Base-by-base conservation (phyloP, 23 red algal genomes). In the Chondrus crispus region DNA sequence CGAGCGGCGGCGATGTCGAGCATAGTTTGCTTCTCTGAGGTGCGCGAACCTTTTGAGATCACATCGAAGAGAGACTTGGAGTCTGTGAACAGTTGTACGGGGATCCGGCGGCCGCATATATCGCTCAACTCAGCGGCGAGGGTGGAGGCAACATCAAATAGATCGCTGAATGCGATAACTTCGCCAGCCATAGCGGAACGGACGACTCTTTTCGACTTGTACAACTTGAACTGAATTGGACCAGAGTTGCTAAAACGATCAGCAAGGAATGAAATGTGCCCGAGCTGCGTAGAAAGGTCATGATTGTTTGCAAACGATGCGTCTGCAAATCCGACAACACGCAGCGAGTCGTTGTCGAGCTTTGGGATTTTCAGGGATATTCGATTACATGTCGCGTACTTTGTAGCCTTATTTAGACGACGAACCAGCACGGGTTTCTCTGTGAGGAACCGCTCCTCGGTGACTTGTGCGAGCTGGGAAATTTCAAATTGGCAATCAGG, bases 181-280 rank as follows among this genome's bases (percentile, higher is more conserved):
- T 47, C 19, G 19, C 32, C 74, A 51, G 74, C 45, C 45, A 80
- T 46, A 13, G 45, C 74, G 11, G 45, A 80, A 18, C 74, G 19
- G 10, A 49, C 33, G 33, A 52, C 74, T 80, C 74, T 12, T 47
- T 33, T 19, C 10, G 74, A 46, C 74, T 80, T 80, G 74, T 80
- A 80, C 19, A 41, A 80, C 30, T 80, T 80, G 74, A 80, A 80
- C 14, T 80, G 45, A 52, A 80, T 33, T 22, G 74, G 74, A 13
- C 48, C 45, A 12, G 41, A 47, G 12, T 12, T 19, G 20, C 45
- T 30, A 32, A 10, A 10, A 20, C 20, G 12, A 51, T 80, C 74
- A 52, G 32, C 74, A 51, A 80, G 13, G 44, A 80, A 80, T 12
- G 11, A 51, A 51, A 80, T 80, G 41, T 51, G 19, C 20, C 74